Evolutionary conservation across 345 rosid species (phyloP).

Genomic region (Euphorbia peplus): DNA sequence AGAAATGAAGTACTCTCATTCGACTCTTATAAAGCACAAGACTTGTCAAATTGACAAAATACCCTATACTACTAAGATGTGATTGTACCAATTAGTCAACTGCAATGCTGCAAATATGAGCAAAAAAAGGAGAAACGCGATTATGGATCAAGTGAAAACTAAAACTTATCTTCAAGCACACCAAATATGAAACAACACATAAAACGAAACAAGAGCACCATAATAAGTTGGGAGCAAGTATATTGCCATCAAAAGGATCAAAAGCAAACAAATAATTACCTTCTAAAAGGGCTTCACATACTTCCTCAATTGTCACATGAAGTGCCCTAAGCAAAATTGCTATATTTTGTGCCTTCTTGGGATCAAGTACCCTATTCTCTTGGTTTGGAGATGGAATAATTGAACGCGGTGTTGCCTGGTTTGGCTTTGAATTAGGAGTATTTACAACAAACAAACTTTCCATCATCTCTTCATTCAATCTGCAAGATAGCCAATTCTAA

Average conservation of each 20-base stretch:
- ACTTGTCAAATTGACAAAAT: too few species aligned
- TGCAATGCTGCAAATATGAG: neutral
- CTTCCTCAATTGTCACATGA: constrained; percentile 94
- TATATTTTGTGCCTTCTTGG: constrained; percentile 94
- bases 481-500: constrained; percentile 32
- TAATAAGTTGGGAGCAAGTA: neutral
- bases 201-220: neutral
- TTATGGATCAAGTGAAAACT: neutral
- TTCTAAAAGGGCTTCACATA: constrained; percentile 93
- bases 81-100: neutral
- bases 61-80: neutral
- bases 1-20: neutral
- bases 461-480: constrained; percentile 90
- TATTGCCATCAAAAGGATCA: neutral
- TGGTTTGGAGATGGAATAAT: constrained; percentile 52
- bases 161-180: neutral
- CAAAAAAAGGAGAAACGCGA: neutral
- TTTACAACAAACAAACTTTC: constrained; percentile 75
- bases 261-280: constrained; percentile 42
- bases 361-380: constrained; percentile 88
- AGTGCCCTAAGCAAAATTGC: constrained; percentile 85
- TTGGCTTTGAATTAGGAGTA: constrained; percentile 50
- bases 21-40: too few species aligned
- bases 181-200: neutral
- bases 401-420: constrained; percentile 51